A percentile compares a stretch with the other conserved stretches of the same genome.
These are phyloP conservation scores for Pseudopithomyces chartarum DNA, from an alignment of 2,329 filamentous ascomycete genomes.

Conservation along the genomic window DNA sequence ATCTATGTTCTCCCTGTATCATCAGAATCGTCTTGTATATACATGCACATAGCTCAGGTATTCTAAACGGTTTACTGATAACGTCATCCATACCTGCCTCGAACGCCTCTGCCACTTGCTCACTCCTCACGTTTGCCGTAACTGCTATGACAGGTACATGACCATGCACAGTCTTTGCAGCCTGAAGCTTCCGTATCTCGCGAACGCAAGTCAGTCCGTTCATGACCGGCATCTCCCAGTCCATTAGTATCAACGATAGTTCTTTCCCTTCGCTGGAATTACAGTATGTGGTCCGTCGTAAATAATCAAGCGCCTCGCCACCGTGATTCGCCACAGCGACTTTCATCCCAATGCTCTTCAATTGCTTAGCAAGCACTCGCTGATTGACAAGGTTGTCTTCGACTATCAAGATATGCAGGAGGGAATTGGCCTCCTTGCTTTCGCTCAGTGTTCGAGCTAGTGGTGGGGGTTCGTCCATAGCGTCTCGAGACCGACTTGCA, in stretches of 20 bases:
- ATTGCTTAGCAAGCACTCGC: constrained; percentile 47
- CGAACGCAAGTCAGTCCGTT: constrained; percentile 34
- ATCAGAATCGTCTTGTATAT: neutral
- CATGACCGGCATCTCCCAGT: constrained; percentile 44
- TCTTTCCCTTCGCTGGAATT: neutral
- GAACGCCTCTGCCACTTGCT: constrained; percentile 35
- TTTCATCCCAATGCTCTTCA: constrained; percentile 41
- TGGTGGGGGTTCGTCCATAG: constrained; percentile 12
- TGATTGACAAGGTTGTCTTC: constrained; percentile 51
- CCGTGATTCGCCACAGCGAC: constrained; percentile 48
- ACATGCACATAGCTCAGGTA: constrained; percentile 26
- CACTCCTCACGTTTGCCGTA: constrained; percentile 40
- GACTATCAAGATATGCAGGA: constrained; percentile 36
- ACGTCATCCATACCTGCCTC: constrained; percentile 54
- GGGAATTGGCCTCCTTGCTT: constrained; percentile 12
- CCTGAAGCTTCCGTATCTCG: constrained; percentile 33
- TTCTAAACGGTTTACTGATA: constrained; percentile 74
- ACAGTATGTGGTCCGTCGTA: constrained; percentile 33
- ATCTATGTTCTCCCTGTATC: neutral
- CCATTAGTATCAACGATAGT: constrained; percentile 57
- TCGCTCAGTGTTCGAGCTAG: neutral
- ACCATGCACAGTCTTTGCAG: constrained; percentile 18
- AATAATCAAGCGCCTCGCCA: constrained; percentile 41
- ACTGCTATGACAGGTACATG: constrained; percentile 40
- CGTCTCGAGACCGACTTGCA: constrained; percentile 3